phyloP scores from a whole-genome alignment of 2,329 filamentous ascomycete species.

The Knoxdaviesia capensis region DNA sequence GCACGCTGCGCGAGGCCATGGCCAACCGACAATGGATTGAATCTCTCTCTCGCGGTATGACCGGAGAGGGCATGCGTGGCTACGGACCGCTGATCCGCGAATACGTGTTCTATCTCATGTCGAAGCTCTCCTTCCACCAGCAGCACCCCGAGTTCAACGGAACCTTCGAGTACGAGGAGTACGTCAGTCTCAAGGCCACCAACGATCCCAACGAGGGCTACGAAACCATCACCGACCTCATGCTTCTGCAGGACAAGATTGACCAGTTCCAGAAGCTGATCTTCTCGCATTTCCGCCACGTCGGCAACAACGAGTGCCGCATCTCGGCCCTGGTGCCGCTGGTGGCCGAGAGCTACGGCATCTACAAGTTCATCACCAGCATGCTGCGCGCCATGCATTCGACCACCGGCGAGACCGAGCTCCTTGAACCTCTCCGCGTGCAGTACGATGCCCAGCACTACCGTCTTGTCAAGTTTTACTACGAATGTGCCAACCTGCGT shows the following conservation, averaged over 20 bases:
- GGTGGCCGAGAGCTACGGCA: slow-evolving; percentile 95
- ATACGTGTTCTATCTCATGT: slow-evolving; percentile 88
- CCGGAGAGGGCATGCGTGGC: slow-evolving; percentile 58
- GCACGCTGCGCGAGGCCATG: slow-evolving; percentile 74
- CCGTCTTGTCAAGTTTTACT: slow-evolving; percentile 92
- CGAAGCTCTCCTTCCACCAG: slow-evolving; percentile 90
- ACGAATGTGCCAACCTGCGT: slow-evolving; percentile 93
- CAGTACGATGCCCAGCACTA: slow-evolving; percentile 94
- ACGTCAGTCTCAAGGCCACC: slow-evolving; percentile 92
- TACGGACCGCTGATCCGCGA: slow-evolving; percentile 87
- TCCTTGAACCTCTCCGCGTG: slow-evolving; percentile 66
- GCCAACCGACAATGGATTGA: slow-evolving; percentile 81
- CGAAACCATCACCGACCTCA: slow-evolving; percentile 91
- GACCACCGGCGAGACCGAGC: slow-evolving; percentile 83
- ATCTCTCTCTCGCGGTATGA: slow-evolving; percentile 66
- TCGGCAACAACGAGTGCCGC: slow-evolving; percentile 86
- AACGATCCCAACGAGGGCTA: slow-evolving; percentile 97
- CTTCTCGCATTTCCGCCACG: slow-evolving; percentile 85
- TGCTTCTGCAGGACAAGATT: slow-evolving; percentile 94
- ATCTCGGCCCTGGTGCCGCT: slow-evolving; percentile 86
- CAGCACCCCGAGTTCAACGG: slow-evolving; percentile 97
- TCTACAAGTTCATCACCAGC: slow-evolving; percentile 99
- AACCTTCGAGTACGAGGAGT: slow-evolving; percentile 97
- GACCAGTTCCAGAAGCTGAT: slow-evolving; percentile 97
- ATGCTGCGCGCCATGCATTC: slow-evolving; percentile 98